These are phyloP conservation scores for Diplodia intermedia DNA, from an alignment of 2,329 filamentous ascomycete species.

Conservation along the genomic window DNA sequence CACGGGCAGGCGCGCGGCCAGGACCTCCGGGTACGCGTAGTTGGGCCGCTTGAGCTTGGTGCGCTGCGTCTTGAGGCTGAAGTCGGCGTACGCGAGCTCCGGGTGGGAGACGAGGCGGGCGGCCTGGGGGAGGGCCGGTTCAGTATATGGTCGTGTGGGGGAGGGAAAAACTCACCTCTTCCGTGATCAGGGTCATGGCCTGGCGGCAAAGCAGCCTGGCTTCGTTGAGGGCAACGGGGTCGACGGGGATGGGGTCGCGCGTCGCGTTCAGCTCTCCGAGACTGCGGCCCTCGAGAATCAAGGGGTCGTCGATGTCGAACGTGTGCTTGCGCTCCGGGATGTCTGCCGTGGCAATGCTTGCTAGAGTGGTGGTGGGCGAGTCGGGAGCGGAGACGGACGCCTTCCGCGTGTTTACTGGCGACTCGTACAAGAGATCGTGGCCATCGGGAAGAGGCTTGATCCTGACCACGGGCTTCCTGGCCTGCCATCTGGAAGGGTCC, in stretches of 20 bases:
- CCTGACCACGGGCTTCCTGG: constrained; percentile 11
- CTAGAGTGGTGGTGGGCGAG: background rate
- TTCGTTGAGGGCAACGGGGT: constrained; percentile 41
- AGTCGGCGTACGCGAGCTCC: constrained; percentile 43
- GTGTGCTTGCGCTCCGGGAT: constrained; percentile 39
- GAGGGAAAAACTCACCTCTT: constrained; percentile 35
- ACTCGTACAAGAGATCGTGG: constrained; percentile 17
- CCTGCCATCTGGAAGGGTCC: constrained; percentile 18
- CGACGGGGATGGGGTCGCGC: constrained; percentile 40
- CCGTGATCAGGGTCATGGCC: constrained; percentile 44
- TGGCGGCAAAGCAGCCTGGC: constrained; percentile 41
- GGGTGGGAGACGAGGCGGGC: constrained; percentile 43
- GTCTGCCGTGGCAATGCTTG: background rate
- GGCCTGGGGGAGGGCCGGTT: constrained; percentile 30
- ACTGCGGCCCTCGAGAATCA: constrained; percentile 35
- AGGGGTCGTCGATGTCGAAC: constrained; percentile 39
- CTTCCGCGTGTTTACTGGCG: constrained; percentile 2
- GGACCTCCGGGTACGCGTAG: constrained; percentile 43
- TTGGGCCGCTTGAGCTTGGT: constrained; percentile 44
- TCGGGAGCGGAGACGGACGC: background rate
- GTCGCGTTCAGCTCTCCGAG: constrained; percentile 38
- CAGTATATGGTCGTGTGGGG: background rate
- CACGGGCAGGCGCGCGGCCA: constrained; percentile 39
- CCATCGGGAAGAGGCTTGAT: background rate
- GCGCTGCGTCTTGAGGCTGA: constrained; percentile 37